A percentile compares a stretch with the other conserved stretches of the same genome.
Conservation (phyloP, 306 rosid species). For the Betula pendula region DNA sequence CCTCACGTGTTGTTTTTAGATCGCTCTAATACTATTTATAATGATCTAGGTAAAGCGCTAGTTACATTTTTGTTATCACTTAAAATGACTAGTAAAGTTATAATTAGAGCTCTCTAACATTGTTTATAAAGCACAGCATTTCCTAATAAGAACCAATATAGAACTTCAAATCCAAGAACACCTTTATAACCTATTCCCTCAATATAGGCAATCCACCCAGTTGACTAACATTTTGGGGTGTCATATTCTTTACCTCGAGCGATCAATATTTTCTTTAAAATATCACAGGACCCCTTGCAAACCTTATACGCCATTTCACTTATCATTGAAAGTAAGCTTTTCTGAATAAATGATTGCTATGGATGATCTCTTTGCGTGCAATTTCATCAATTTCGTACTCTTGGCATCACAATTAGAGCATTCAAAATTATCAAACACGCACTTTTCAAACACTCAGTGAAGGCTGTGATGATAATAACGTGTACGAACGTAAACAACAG, state of each 20-base stretch:
- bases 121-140: too few species aligned
- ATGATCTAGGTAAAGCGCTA: too few species aligned
- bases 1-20: too few species aligned
- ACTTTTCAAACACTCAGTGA: not conserved
- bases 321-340: not conserved
- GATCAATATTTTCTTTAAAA: not conserved
- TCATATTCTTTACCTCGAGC: not conserved
- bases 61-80: too few species aligned
- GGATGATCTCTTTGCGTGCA: not conserved
- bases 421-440: not conserved
- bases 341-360: not conserved
- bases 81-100: too few species aligned
- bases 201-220: too few species aligned
- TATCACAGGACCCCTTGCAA: not conserved
- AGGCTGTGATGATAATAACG: not conserved
- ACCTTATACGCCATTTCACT: not conserved
- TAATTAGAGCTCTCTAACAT: too few species aligned
- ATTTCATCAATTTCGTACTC: not conserved
- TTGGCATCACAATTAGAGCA: not conserved
- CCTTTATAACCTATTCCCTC: too few species aligned
- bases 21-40: too few species aligned
- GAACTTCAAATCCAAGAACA: too few species aligned
- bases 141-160: too few species aligned
- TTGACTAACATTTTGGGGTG: too few species aligned
- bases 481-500: not conserved